Evolutionary conservation across 176 grass and related monocot species (phyloP), one percentile per base, ranked within the genome.

Genomic region (Dactylis glomerata): DNA sequence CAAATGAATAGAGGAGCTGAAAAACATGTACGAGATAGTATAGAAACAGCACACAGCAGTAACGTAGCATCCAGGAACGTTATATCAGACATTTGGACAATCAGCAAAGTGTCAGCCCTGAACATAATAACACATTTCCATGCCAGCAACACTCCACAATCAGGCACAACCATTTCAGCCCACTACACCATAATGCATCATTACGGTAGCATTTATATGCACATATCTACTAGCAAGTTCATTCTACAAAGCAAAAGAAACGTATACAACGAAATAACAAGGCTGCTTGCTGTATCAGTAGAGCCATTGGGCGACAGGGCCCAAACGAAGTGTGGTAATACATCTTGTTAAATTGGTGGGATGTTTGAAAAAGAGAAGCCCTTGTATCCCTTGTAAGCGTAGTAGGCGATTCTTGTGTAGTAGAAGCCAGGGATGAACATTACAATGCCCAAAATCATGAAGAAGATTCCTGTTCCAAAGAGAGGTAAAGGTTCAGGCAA

Each of bases 381-480:
- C 83, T 92, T 92, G 83, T 95, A 98, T 17, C 96, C 96, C 82
- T 91, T 98, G 41, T 92, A 98, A 26, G 96, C 93, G 22, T 96
- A 95, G 85, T 98, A 98, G 8, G 96, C 93, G 31, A 96, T 90
- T 84, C 96, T 90, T 84, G 93, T 89, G 93, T 96, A 98, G 86
- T 98, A 98, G 91, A 94, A 95, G 14, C 96, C 96, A 45, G 96
- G 96, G 51, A 98, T 92, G 87, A 98, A 98, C 89, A 96, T 91
- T 26, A 98, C 84, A 75, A 90, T 87, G 11, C 95, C 95, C 87
- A 98, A 81, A 54, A 98, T 72, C 82, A 88, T 94, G 72, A 98
- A 98, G 89, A 95, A 98, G 49, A 95, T 74, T 26, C 93, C 93
- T 98, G 72, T 67, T 72, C 41, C 85, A 84, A 66, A 38, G 1